phyloP scores from a whole-genome alignment of 495 filamentous ascomycete species.

The Penicillium canescens region DNA sequence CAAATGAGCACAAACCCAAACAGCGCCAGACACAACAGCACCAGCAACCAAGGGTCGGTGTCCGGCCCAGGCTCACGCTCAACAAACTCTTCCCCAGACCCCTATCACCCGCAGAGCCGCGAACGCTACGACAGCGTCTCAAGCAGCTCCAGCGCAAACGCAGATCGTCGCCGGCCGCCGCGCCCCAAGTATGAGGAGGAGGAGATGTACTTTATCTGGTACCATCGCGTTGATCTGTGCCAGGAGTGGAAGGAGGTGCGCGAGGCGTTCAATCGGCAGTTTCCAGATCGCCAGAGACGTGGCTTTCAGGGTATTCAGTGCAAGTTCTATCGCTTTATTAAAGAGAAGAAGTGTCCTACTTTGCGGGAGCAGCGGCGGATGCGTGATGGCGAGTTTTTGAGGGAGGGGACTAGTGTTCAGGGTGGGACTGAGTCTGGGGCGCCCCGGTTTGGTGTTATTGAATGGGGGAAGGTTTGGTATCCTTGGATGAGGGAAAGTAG shows the following conservation, averaged over 20 bases:
- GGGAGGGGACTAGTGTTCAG: slow-evolving; percentile 20
- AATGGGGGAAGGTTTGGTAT: slow-evolving; percentile 11
- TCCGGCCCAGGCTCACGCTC: slow-evolving; percentile 17
- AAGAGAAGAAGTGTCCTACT: slow-evolving; percentile 48
- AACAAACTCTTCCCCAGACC: slow-evolving; percentile 34
- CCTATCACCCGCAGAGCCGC: slow-evolving; percentile 28
- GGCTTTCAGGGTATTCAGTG: slow-evolving; percentile 55
- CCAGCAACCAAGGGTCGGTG: slow-evolving; percentile 5
- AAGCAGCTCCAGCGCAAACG: slow-evolving; percentile 27
- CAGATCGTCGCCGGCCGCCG: slow-evolving; percentile 45
- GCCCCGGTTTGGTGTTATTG: slow-evolving; percentile 4
- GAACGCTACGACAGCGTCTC: slow-evolving; percentile 47
- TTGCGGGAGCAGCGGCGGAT: slow-evolving; percentile 46
- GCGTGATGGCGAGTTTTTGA: slow-evolving; percentile 46
- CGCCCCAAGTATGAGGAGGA: slow-evolving; percentile 53
- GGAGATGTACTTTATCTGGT: slow-evolving; percentile 58
- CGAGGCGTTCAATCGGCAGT: slow-evolving; percentile 51
- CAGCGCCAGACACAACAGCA: background rate
- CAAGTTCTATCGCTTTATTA: slow-evolving; percentile 56
- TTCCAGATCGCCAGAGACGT: slow-evolving; percentile 41
- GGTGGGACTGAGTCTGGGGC: background rate
- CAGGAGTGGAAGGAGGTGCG: slow-evolving; percentile 53
- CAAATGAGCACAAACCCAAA: background rate
- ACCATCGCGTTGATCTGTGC: slow-evolving; percentile 53
- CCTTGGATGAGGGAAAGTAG: slow-evolving; percentile 16